Base-by-base conservation (phyloP, 257 asterid species). In the Euphrasia confusa region DNA sequence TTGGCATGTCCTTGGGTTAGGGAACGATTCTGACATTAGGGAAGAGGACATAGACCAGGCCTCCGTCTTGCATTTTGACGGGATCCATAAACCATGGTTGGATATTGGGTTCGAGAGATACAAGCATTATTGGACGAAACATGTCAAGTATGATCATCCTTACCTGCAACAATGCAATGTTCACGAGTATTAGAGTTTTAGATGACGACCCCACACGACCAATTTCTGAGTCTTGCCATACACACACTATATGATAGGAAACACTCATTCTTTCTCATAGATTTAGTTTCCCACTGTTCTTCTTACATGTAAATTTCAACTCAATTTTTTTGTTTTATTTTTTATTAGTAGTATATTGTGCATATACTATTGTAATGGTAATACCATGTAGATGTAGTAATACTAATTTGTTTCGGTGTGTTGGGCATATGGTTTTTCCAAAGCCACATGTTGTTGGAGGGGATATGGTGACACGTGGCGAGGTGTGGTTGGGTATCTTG, bases 1-100 rank as follows among this genome's bases (percentile, higher is more conserved):
- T 44, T 89, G 96, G 97, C 99, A 87, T 14, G 67, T 74, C 52
- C 87, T 85, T 2, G 99, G 99, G 52, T 66, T 93, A 73, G 99
- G 99, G 59, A 71, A 78, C 10, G 84, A 87, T 69, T 63, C 88
- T 45, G 77, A 80, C 39, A 78, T 82, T 60, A 70, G 70, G 50
- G 71, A 5, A 65, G 79, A 64, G 13, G 82, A 82, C 55, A 75
- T 93, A 61, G 82, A 79, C 54, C 68, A 64, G 26, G 99, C 90
- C 5, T 85, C 88, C 6, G 99, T 87, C 26, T 28, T 93, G 58
- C 99, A 93, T 76, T 93, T 67, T 58, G 95, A 93, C 57, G 99
- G 99, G 50, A 67, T 79, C 17, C 68, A 78, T 80, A 93, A 93
- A 63, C 99, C 99, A 53, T 93, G 97, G 97, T 64, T 85, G 72